Evolutionary conservation across 1,284 basidiomycete genomes (phyloP), one percentile per base, ranked within the genome.

Genomic region (Jaminaea rosea): DNA sequence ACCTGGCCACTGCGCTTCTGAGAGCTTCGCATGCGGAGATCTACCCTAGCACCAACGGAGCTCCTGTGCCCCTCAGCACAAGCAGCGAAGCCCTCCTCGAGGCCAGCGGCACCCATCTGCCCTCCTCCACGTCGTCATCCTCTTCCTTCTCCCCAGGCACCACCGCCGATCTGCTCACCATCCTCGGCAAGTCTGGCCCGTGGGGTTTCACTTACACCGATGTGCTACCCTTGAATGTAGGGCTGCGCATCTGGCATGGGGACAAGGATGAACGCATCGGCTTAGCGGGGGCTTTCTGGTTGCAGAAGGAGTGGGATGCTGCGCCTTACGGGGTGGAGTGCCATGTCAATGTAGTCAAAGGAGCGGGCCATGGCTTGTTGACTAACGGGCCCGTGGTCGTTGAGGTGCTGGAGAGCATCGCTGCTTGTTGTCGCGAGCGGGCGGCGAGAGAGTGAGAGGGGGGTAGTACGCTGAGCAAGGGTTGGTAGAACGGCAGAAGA

Each of bases 21-120:
- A 87, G 88, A 39, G 93, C 93, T 0, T 93, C 89, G 4, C 92
- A 96, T 71, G 86, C 91, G 2, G 93, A 97, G 73, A 90, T 88
- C 15, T 82, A 89, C 17, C 85, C 84, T 57, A n/a, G n/a, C n/a
- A n/a, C n/a, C n/a, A n/a, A n/a, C n/a, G n/a, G n/a, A n/a, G n/a
- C n/a, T n/a, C n/a, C n/a, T n/a, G n/a, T n/a, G n/a, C n/a, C n/a
- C n/a, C n/a, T n/a, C n/a, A n/a, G n/a, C n/a, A n/a, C n/a, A n/a
- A n/a, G n/a, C n/a, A n/a, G n/a, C n/a, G 93, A 97, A 73, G 90
- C 88, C 15, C 82, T 89, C 17, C 85, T 84, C 57, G n/a, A n/a
- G n/a, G n/a, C n/a, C n/a, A n/a, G n/a, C n/a, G n/a, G n/a, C n/a
- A n/a, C n/a, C n/a, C n/a, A n/a, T n/a, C n/a, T n/a, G n/a, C n/a